Base-by-base conservation (phyloP, 2,329 filamentous ascomycete genomes). In the Cytospora piceae region DNA sequence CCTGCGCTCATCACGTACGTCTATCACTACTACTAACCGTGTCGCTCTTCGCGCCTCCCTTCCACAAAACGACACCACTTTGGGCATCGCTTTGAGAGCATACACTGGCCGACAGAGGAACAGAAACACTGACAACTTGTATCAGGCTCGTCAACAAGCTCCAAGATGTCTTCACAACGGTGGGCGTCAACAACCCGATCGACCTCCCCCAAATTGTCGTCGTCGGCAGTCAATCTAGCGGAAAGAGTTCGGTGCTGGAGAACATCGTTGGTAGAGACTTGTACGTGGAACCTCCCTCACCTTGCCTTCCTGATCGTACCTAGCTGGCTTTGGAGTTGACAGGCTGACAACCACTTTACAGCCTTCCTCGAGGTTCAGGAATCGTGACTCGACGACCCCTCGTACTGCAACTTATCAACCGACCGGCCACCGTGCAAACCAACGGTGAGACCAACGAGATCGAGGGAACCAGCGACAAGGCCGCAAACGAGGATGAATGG, bases 201-300 rank as follows among this genome's bases (percentile, higher is more conserved):
- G 95, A 99, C 83, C 82, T 99, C 70, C 95, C 95, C 63, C 95
- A 99, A 83, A 99, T 99, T 78, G 94, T 91, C 72, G 95, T 99
- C 72, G 95, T 99, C 65, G 95, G 95, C 75, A 97, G 94, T 79
- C 95, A 99, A 83, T 99, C 95, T 24, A 97, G 94, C 79, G 95
- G 95, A 81, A 99, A 99, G 89, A 97, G 93, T 85, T 99, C 95
- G 22, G 95, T 99, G 72, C 81, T 99, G 74, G 95, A 99, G 81
- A 99, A 99, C 76, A 99, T 99, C 75, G 95, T 99, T 65, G 95
- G 95, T 67, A 88, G 95, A 83, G 95, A 99, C 82, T 99, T 99
- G 94, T 98, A 85, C 82, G 92, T 85, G 66, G 61, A 60, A 65
- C 66, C 69, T 63, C 61, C 60, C 49, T 39, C 32, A 22, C 59